A percentile compares a stretch with the other conserved stretches of the same genome.
Evolutionary conservation across 1,284 basidiomycete genomes (phyloP).

Genomic region (Phellopilus nigrolimitatus): DNA sequence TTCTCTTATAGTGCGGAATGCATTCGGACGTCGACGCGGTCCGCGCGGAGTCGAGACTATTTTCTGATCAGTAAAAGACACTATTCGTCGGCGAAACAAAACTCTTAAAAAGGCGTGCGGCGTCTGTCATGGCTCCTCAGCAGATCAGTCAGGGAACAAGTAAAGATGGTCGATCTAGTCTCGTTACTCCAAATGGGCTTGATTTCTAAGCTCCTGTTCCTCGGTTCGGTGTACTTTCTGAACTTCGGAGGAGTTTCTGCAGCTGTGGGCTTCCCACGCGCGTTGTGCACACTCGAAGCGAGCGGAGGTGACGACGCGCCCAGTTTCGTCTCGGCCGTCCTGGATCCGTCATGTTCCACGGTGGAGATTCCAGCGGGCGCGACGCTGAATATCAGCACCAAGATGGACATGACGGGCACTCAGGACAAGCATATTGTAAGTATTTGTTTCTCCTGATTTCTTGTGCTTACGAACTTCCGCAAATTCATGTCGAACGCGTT

Average conservation of each 20-base stretch:
- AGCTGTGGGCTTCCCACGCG: background rate
- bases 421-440: constrained; percentile 47
- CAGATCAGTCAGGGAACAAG: no score
- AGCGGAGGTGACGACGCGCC: constrained; percentile 49
- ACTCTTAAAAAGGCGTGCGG: no score
- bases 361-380: constrained; percentile 41
- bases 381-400: constrained; percentile 47
- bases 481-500: background rate
- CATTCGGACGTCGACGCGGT: background rate
- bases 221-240: no score
- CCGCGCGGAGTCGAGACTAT: background rate
- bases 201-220: no score
- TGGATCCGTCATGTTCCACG: constrained; percentile 35
- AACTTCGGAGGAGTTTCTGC: background rate
- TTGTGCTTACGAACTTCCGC: background rate
- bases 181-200: no score
- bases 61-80: background rate
- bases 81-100: no score
- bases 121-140: no score
- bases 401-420: constrained; percentile 50
- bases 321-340: constrained; percentile 41
- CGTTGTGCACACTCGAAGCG: background rate
- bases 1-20: background rate
- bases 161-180: no score
- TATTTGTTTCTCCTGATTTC: background rate